phyloP scores from a whole-genome alignment of 352 stramenopile genomes.

The Globisporangium solare region DNA sequence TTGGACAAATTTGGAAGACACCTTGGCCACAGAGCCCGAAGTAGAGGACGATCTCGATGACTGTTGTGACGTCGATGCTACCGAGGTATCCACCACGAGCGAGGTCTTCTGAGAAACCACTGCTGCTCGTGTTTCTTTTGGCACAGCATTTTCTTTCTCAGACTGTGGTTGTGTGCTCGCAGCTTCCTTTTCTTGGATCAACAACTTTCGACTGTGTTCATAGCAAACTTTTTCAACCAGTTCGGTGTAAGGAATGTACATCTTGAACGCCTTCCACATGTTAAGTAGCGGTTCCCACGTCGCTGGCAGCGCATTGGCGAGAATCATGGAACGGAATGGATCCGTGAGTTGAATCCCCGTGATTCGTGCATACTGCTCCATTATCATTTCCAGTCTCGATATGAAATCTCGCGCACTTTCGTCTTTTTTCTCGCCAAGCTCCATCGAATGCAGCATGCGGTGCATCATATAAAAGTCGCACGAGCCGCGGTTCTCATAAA shows the following conservation, averaged over 20 bases:
- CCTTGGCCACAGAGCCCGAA: background rate
- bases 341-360: constrained; percentile 37
- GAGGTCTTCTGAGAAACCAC: background rate
- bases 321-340: constrained; percentile 29
- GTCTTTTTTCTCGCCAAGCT: constrained; percentile 30
- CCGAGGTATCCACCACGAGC: background rate
- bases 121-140: background rate
- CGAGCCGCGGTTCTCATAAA: constrained; percentile 32
- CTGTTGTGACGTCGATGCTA: background rate
- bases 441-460: constrained; percentile 36
- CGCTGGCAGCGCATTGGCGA: constrained; percentile 29
- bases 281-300: constrained; percentile 24
- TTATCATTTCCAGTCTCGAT: constrained; percentile 31
- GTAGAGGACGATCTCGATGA: background rate
- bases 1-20: background rate
- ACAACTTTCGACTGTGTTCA: constrained; percentile 14
- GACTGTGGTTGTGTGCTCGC: background rate
- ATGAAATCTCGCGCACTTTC: constrained; percentile 35
- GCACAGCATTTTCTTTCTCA: too few species aligned
- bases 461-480: constrained; percentile 40
- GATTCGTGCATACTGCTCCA: constrained; percentile 33
- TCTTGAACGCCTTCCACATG: constrained; percentile 29
- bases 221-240: constrained; percentile 30
- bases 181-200: constrained; percentile 18
- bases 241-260: constrained; percentile 37